Evolutionary conservation across 2,329 filamentous ascomycete genomes (phyloP), one percentile per base, ranked within the genome.

Genomic region (Byssochlamys sp.): DNA sequence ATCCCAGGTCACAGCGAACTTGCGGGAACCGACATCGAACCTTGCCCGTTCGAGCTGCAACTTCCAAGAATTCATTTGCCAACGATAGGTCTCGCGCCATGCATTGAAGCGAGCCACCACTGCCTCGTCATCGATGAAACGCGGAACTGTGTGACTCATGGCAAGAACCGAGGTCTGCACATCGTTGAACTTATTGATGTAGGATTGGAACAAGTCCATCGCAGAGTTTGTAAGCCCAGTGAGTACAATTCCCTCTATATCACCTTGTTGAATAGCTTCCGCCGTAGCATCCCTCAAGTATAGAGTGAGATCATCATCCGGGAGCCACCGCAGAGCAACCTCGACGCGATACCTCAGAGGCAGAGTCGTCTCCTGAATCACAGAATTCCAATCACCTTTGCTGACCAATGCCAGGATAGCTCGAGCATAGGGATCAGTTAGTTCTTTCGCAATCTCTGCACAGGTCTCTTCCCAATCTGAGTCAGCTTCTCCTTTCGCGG

Each of bases 111-210:
- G 80, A 0, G 76, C 61, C 60, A 82, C 78, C 62, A 78, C 75
- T 50, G 79, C 73, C 48, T 65, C 58, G 60, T 84, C 80, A 61
- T 79, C 77, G 59, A 86, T 76, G 66, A 84, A 84, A 0, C 81
- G 75, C 0, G 84, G 83, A 53, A 81, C 80, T 0, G 81, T 80
- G 61, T 82, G 79, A 33, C 80, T 80, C 65, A 83, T 80, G 28
- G 81, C 81, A 1, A 86, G 72, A 0, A 86, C 83, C 0, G 83
- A 80, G 1, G 83, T 84, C 70, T 87, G 84, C 1, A 86, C 69
- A 61, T 86, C 84, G 58, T 81, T 79, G 64, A 80, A 84, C 55
- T 79, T 80, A 55, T 76, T 75, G 59, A 86, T 80, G 66, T 85
- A 85, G 5, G 78, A 80, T 63, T 82, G 78, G 60, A 87, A 81